These are phyloP conservation scores for Lyophyllum shimeji DNA, from an alignment of 768 basidiomycete genomes.

Conservation along the genomic window DNA sequence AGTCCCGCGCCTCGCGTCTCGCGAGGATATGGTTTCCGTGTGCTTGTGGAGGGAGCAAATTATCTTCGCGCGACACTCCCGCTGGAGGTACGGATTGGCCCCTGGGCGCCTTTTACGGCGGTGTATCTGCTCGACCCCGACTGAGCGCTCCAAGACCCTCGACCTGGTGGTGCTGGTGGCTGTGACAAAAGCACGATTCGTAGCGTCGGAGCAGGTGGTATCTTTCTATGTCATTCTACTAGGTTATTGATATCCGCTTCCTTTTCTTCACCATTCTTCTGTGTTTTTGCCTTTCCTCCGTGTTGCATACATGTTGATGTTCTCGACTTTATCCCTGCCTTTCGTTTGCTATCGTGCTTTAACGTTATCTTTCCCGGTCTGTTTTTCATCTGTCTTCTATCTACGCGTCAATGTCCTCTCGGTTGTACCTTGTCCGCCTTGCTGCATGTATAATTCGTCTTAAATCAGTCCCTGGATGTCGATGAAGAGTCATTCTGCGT, in stretches of 20 bases:
- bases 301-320: constrained; percentile 1
- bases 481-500: constrained; percentile 8
- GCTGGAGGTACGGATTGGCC: background rate
- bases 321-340: constrained; percentile 1
- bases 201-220: background rate
- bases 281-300: background rate
- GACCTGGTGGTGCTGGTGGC: background rate
- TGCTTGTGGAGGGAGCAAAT: background rate
- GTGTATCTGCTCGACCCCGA: background rate
- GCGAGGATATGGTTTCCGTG: background rate
- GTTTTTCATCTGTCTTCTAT: constrained; percentile 2
- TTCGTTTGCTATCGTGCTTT: constrained; percentile 3
- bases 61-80: background rate
- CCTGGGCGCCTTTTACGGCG: background rate
- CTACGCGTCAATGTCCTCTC: background rate
- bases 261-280: background rate
- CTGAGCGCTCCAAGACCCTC: background rate
- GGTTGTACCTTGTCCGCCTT: constrained; percentile 18
- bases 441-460: constrained; percentile 21
- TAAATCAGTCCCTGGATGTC: constrained; percentile 23
- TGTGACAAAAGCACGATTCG: background rate
- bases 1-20: background rate
- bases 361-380: constrained; percentile 6
- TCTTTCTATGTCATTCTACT: constrained; percentile 8
- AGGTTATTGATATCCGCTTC: constrained; percentile 6